phyloP scores from a whole-genome alignment of 495 filamentous ascomycete genomes.

The Tuber melanosporum region DNA sequence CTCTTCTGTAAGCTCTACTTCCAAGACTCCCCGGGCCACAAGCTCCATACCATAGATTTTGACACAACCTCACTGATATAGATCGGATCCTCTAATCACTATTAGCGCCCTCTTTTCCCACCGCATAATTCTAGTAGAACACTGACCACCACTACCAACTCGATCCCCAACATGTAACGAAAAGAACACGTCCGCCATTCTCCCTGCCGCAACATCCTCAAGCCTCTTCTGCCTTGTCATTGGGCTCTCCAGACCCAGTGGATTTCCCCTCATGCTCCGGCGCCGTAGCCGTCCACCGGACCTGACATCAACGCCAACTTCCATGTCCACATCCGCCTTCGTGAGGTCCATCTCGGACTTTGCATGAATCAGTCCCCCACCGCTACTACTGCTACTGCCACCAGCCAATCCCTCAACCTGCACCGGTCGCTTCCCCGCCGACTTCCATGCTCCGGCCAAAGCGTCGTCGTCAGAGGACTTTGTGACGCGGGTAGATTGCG shows the following conservation, averaged over 20 bases:
- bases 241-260: constrained; percentile 13
- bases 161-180: constrained; percentile 56
- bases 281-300: constrained; percentile 9
- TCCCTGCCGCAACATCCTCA: constrained; percentile 61
- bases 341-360: constrained; percentile 66
- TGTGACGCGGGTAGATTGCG: constrained; percentile 52
- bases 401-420: constrained; percentile 23
- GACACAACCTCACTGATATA: constrained; percentile 83
- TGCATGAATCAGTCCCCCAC: constrained; percentile 48
- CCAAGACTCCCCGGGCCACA: not conserved
- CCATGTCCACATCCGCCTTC: constrained; percentile 23
- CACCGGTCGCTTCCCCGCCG: constrained; percentile 53
- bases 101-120: constrained; percentile 27
- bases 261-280: constrained; percentile 26
- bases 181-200: constrained; percentile 82
- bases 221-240: constrained; percentile 62
- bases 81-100: constrained; percentile 57
- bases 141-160: constrained; percentile 26
- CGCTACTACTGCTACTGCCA: not conserved
- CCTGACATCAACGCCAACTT: not conserved
- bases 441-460: constrained; percentile 60
- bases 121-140: constrained; percentile 3
- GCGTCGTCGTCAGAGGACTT: constrained; percentile 82
- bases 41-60: constrained; percentile 56
- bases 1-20: constrained; percentile 9